Percentiles rank a stretch among this genome's conserved stretches.
phyloP scores from a whole-genome alignment of 1,139 yeast species.

The Pichia sp. region DNA sequence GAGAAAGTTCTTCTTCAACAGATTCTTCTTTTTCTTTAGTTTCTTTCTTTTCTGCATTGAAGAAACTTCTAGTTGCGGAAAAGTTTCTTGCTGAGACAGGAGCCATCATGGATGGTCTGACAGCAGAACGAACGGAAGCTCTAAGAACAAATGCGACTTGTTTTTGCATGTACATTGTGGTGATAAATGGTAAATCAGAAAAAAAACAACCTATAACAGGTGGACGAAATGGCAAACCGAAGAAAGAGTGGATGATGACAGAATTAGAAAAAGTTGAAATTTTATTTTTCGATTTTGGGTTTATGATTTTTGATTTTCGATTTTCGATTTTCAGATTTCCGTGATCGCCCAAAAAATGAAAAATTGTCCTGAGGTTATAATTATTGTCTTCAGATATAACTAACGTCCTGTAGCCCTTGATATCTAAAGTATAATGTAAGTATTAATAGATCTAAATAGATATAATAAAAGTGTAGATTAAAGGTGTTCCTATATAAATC shows the following conservation, averaged over 20 bases:
- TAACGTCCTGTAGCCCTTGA: no score
- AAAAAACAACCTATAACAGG: background rate
- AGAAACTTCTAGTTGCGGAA: slow-evolving; percentile 11
- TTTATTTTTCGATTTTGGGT: no score
- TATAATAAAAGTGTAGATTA: no score
- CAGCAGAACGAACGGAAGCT: slow-evolving; percentile 8
- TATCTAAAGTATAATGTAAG: no score
- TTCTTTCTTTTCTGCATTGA: slow-evolving; percentile 14
- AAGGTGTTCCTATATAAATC: no score
- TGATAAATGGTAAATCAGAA: background rate
- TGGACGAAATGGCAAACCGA: background rate
- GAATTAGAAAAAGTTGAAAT: background rate
- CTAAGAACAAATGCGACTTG: slow-evolving; percentile 4
- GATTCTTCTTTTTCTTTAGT: slow-evolving; percentile 17
- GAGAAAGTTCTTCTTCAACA: slow-evolving; percentile 15
- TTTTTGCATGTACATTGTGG: slow-evolving; percentile 10
- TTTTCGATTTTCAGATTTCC: background rate
- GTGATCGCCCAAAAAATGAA: background rate
- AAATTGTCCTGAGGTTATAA: no score
- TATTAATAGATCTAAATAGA: no score
- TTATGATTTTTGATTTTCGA: no score
- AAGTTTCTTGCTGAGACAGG: background rate
- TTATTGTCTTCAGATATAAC: no score
- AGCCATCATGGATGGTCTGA: background rate
- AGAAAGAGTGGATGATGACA: background rate